Evolutionary conservation across 2,329 filamentous ascomycete genomes (phyloP).

Genomic region (Cytospora schulzeri): DNA sequence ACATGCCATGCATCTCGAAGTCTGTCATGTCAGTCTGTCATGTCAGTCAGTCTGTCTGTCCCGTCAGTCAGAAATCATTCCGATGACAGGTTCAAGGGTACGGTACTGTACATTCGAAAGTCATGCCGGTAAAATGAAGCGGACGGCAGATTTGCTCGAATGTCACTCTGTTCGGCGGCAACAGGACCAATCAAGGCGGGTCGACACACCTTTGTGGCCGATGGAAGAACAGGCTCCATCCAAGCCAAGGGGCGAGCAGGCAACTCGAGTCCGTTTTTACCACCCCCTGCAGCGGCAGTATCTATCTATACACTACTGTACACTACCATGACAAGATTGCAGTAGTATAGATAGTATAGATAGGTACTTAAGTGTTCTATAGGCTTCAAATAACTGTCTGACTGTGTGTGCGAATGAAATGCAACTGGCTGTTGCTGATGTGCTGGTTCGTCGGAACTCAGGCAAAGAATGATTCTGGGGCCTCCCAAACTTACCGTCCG

Average conservation of each 20-base stretch:
- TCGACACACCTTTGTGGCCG: slow-evolving; percentile 11
- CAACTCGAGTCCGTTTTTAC: slow-evolving; percentile 8
- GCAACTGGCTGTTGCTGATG: background rate
- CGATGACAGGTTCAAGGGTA: background rate
- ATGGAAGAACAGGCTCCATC: slow-evolving; percentile 12
- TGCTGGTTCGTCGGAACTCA: no score
- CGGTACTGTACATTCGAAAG: background rate
- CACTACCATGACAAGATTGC: background rate
- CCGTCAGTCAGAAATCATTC: background rate
- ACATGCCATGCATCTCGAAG: background rate
- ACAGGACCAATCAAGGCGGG: slow-evolving; percentile 31
- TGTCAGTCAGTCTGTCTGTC: background rate
- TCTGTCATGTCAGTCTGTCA: no score
- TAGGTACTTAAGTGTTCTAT: background rate
- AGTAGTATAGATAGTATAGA: background rate
- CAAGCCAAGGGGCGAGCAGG: slow-evolving; percentile 7
- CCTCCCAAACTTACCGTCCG: background rate
- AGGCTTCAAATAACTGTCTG: slow-evolving; percentile 3
- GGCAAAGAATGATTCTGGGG: no score
- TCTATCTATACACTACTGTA: background rate
- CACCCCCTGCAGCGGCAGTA: slow-evolving; percentile 14
- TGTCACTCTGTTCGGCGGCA: slow-evolving; percentile 24
- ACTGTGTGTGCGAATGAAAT: background rate
- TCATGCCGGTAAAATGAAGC: slow-evolving; percentile 11
- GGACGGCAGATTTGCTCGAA: slow-evolving; percentile 12